Conservation (phyloP, 2,329 filamentous ascomycete species). For the Madurella mycetomatis region DNA sequence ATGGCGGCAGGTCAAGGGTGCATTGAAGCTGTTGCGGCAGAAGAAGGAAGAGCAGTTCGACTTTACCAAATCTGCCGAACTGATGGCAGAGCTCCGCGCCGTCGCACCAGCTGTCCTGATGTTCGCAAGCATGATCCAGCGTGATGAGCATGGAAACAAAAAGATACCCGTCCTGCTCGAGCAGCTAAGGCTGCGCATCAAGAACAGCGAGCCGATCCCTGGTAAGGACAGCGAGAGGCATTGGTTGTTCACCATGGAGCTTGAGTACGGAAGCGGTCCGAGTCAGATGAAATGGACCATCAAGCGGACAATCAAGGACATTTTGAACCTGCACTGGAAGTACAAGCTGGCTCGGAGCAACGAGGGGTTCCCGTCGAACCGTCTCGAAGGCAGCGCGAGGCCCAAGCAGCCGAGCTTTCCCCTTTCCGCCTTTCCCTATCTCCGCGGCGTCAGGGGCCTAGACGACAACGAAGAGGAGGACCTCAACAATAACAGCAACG, state of each 20-base stretch:
- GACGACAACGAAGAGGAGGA: conserved; percentile 74
- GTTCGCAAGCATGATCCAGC: conserved; percentile 94
- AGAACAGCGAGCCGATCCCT: conserved; percentile 69
- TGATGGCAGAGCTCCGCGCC: conserved; percentile 91
- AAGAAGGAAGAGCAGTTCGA: conserved; percentile 87
- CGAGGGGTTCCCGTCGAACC: conserved; percentile 72
- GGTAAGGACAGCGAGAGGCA: conserved; percentile 64
- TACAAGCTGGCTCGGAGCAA: conserved; percentile 86
- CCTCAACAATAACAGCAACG: not conserved
- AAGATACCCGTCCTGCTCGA: conserved; percentile 92
- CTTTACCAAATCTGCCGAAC: conserved; percentile 89
- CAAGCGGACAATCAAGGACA: conserved; percentile 79
- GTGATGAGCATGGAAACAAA: conserved; percentile 93
- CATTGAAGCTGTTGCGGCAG: conserved; percentile 71
- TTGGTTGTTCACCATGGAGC: conserved; percentile 81
- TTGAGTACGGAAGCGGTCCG: conserved; percentile 93
- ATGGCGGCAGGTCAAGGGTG: conserved; percentile 91
- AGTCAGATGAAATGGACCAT: conserved; percentile 97
- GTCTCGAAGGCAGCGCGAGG: conserved; percentile 59
- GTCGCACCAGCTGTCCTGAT: conserved; percentile 91
- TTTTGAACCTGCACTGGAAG: conserved; percentile 86
- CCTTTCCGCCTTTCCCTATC: conserved; percentile 80
- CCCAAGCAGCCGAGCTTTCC: conserved; percentile 89
- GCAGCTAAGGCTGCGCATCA: conserved; percentile 84
- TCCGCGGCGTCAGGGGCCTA: conserved; percentile 73